Conservation (phyloP, 192 early-diverging fungal species). For the Linnemannia elongata region DNA sequence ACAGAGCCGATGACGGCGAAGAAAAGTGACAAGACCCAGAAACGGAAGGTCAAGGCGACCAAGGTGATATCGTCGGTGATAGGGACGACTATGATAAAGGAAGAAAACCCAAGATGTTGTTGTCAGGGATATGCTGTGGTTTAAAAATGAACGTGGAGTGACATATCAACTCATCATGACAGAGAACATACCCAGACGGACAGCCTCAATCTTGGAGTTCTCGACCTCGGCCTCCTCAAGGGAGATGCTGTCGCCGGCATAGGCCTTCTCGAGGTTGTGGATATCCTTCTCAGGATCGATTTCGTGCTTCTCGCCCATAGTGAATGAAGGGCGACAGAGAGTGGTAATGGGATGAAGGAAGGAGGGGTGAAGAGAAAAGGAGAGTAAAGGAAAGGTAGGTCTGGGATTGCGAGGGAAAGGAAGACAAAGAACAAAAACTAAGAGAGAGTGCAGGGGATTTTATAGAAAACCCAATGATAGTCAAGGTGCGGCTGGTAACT, state of each 20-base stretch:
- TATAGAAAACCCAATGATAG: not conserved
- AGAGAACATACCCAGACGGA: slow-evolving; percentile 35
- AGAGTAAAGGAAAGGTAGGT: not conserved
- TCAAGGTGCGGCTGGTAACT: too few relatives aligned
- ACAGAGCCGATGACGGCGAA: slow-evolving; percentile 52
- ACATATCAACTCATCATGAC: not conserved
- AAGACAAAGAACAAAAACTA: not conserved
- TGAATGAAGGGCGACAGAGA: not conserved
- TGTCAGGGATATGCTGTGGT: not conserved
- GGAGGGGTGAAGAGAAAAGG: not conserved
- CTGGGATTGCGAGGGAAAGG: not conserved
- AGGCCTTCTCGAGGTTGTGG: slow-evolving; percentile 1
- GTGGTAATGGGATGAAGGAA: not conserved
- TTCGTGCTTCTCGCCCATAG: slow-evolving; percentile 16
- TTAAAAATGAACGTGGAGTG: not conserved
- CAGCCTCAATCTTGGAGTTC: slow-evolving; percentile 49
- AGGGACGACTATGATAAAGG: slow-evolving; percentile 13
- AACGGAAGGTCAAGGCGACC: slow-evolving; percentile 64
- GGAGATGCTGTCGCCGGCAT: not conserved
- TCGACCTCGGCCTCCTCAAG: slow-evolving; percentile 16
- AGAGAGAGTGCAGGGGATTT: not conserved
- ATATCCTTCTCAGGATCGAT: not conserved
- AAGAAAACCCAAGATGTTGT: not conserved
- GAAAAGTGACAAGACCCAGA: slow-evolving; percentile 62
- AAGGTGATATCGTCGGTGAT: slow-evolving; percentile 59